Conservation (phyloP, 2,329 filamentous ascomycete species). For the Aureobasidium sp. region DNA sequence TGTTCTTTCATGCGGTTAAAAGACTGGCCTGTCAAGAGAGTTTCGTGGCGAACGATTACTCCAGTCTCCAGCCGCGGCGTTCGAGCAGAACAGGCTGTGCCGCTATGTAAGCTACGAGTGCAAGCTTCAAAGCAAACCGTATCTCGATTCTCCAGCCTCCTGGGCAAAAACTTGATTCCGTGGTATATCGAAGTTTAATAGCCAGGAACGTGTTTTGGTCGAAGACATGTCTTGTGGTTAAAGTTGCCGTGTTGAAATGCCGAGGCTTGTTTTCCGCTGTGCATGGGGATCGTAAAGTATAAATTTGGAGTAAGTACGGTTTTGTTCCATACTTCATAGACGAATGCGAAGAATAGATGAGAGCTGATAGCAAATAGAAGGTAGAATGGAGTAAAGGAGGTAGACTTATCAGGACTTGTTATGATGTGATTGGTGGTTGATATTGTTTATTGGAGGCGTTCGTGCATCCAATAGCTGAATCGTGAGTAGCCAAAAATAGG, state of each 20-base stretch:
- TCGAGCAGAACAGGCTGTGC: neutral
- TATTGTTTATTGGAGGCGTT: neutral
- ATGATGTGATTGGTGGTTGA: neutral
- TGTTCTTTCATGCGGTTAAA: neutral
- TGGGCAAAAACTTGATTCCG: neutral
- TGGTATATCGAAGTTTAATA: neutral
- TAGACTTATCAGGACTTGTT: neutral
- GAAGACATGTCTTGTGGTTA: neutral
- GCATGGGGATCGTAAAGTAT: too few species aligned
- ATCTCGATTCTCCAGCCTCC: too few species aligned
- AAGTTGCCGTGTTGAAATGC: neutral
- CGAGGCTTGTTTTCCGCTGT: neutral
- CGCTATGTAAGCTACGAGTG: neutral
- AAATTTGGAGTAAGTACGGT: too few species aligned
- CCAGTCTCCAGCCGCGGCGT: neutral
- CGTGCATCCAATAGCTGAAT: constrained; percentile 3
- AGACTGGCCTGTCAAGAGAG: neutral
- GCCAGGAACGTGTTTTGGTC: neutral
- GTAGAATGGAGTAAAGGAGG: neutral
- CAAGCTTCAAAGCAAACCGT: too few species aligned
- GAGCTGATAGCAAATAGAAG: neutral
- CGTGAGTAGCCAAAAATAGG: neutral
- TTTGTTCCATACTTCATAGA: too few species aligned
- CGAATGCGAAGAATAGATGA: neutral
- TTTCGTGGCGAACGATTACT: neutral